Evolutionary conservation across 129 eudicot species (phyloP).

Genomic region (Flaveria trinervia): DNA sequence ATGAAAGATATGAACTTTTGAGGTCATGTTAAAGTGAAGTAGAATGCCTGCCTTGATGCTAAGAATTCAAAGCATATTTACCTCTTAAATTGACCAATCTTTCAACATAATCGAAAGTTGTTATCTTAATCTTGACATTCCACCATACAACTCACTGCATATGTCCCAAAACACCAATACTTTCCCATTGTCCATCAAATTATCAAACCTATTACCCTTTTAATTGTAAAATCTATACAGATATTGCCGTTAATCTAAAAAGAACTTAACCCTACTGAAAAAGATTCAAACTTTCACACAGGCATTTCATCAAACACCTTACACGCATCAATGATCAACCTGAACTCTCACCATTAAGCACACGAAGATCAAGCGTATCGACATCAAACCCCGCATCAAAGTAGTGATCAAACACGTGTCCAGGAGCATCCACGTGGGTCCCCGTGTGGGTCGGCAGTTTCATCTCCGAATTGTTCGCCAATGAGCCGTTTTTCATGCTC

Average conservation of each 20-base stretch:
- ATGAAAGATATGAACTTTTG: background rate
- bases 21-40: conserved; percentile 3
- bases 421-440: conserved; percentile 57
- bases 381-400: conserved; percentile 78
- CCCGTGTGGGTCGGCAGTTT: conserved; percentile 50
- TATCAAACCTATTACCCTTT: conserved; percentile 1
- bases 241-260: background rate
- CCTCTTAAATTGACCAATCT: background rate
- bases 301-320: conserved; percentile 28
- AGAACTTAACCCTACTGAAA: background rate
- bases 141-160: conserved; percentile 3
- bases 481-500: conserved; percentile 46
- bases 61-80: conserved; percentile 1
- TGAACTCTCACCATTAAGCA: conserved; percentile 47
- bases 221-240: conserved; percentile 1
- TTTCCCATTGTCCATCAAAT: background rate
- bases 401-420: conserved; percentile 51
- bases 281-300: background rate
- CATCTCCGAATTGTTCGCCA: conserved; percentile 47
- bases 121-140: background rate
- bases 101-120: background rate
- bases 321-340: background rate
- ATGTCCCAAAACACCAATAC: conserved; percentile 12
- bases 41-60: background rate
- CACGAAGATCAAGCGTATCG: conserved; percentile 71